Conservation (phyloP, 2,329 filamentous ascomycete genomes). For the Beauveria australis region DNA sequence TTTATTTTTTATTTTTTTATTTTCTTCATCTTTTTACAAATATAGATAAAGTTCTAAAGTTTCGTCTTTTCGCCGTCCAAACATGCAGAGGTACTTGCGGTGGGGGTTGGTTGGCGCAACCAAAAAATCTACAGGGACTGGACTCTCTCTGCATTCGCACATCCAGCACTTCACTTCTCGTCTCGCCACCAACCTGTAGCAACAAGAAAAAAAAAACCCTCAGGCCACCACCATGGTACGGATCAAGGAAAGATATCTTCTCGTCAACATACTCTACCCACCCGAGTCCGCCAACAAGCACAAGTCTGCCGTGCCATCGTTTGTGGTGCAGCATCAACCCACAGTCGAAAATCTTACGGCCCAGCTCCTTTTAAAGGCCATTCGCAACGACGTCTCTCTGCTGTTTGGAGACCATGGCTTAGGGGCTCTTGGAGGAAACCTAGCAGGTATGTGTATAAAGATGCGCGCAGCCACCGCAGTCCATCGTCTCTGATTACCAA, state of each 20-base stretch:
- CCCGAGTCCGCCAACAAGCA: constrained; percentile 34
- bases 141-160: too few species aligned
- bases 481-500: neutral
- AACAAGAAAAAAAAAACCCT: too few species aligned
- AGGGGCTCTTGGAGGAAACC: constrained; percentile 60
- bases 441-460: constrained; percentile 48
- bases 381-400: constrained; percentile 61
- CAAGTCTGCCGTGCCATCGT: constrained; percentile 40
- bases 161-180: too few species aligned
- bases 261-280: constrained; percentile 90
- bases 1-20: too few species aligned
- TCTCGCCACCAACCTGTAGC: too few species aligned
- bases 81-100: too few species aligned
- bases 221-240: constrained; percentile 64
- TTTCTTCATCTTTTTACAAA: too few species aligned
- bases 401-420: constrained; percentile 87
- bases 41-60: too few species aligned
- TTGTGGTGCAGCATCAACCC: constrained; percentile 70
- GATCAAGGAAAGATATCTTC: constrained; percentile 89
- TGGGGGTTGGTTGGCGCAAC: too few species aligned
- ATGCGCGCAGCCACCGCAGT: neutral
- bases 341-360: constrained; percentile 64
- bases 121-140: too few species aligned
- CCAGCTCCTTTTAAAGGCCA: constrained; percentile 55
- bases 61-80: too few species aligned